Percentiles rank a stretch among this genome's conserved stretches.
Evolutionary conservation across 192 early-diverging fungal genomes (phyloP).

Genomic region (Coemansia brasiliensis): DNA sequence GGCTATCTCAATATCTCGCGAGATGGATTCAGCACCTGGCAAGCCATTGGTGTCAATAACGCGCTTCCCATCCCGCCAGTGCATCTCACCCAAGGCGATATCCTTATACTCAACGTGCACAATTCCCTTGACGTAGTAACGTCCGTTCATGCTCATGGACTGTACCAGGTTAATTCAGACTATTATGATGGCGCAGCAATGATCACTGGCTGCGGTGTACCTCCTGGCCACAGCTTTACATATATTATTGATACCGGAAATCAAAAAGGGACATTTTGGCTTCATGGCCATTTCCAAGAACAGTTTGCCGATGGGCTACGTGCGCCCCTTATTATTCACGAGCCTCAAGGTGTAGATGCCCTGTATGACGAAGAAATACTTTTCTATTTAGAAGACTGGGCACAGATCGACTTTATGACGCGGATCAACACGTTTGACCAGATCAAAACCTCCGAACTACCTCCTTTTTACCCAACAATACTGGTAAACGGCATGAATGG

Average conservation of each 20-base stretch:
- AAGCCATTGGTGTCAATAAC: conserved; percentile 63
- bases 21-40: conserved; percentile 60
- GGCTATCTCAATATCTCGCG: conserved; percentile 59
- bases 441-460: not conserved
- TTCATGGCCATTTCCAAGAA: conserved; percentile 63
- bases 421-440: too few species aligned
- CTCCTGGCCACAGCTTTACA: conserved; percentile 59
- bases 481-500: conserved; percentile 52
- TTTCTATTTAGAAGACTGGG: conserved; percentile 66
- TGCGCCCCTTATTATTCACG: conserved; percentile 64
- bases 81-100: conserved; percentile 15
- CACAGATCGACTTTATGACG: conserved; percentile 13
- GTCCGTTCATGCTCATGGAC: conserved; percentile 70
- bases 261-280: conserved; percentile 74
- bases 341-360: conserved; percentile 30
- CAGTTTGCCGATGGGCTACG: conserved; percentile 80
- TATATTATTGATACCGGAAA: conserved; percentile 57
- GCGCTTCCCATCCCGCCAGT: conserved; percentile 52
- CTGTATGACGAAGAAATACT: conserved; percentile 62
- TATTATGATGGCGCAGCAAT: conserved; percentile 66
- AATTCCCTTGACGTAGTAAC: conserved; percentile 59
- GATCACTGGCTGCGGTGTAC: conserved; percentile 73
- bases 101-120: conserved; percentile 18
- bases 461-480: not conserved
- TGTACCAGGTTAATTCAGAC: conserved; percentile 66